Evolutionary conservation across 768 basidiomycete species (phyloP).

Genomic region (Candolleomyces aberdarensis): DNA sequence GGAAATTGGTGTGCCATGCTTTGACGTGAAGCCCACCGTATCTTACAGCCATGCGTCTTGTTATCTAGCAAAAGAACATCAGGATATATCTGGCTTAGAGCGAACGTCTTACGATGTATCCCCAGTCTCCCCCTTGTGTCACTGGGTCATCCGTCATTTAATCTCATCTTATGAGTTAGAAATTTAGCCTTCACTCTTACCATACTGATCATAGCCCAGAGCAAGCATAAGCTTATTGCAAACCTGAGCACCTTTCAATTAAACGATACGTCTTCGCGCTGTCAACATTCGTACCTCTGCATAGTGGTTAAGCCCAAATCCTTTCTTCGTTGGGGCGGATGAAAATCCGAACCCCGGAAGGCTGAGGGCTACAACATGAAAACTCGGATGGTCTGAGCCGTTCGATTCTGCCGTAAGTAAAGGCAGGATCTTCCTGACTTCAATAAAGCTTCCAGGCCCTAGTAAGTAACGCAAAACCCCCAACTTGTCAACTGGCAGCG

Average conservation of each 20-base stretch:
- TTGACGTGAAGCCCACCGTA: slow-evolving; percentile 38
- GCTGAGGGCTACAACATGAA: slow-evolving; percentile 60
- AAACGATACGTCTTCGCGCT: not conserved
- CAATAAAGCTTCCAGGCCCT: slow-evolving; percentile 65
- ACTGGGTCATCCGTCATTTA: slow-evolving; percentile 20
- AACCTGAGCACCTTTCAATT: slow-evolving; percentile 7
- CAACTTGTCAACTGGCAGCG: not conserved
- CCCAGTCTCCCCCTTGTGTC: slow-evolving; percentile 52
- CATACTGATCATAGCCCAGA: slow-evolving; percentile 50
- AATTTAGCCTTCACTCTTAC: slow-evolving; percentile 18
- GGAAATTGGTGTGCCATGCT: slow-evolving; percentile 51
- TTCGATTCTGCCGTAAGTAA: slow-evolving; percentile 40
- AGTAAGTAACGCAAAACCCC: not conserved
- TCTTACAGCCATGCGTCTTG: slow-evolving; percentile 19
- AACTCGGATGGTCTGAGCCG: slow-evolving; percentile 41
- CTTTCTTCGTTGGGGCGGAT: slow-evolving; percentile 48
- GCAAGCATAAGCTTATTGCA: slow-evolving; percentile 46
- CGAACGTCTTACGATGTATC: slow-evolving; percentile 25
- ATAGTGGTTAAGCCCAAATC: slow-evolving; percentile 48
- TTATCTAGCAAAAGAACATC: slow-evolving; percentile 19
- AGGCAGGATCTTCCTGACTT: slow-evolving; percentile 56
- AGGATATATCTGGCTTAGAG: too few relatives aligned
- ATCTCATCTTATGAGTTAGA: not conserved
- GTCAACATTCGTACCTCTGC: slow-evolving; percentile 37
- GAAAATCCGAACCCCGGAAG: slow-evolving; percentile 65